phyloP scores from a whole-genome alignment of 2,329 filamentous ascomycete species.

The Cladosporium colombiae region DNA sequence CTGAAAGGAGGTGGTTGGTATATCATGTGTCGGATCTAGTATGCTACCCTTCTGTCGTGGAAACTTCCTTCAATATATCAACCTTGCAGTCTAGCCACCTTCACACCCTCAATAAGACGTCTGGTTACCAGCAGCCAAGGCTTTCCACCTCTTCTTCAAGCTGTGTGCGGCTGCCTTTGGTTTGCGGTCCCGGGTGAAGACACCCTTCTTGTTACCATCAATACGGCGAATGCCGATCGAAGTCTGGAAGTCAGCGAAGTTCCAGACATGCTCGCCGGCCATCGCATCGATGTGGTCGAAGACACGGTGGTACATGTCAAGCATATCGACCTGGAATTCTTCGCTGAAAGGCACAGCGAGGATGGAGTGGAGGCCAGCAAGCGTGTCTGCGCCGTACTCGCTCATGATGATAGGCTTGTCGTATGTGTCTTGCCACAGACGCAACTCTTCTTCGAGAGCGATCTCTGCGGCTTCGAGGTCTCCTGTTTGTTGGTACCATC shows the following conservation, averaged over 20 bases:
- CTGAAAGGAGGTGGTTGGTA: background rate
- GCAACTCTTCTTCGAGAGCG: constrained; percentile 10
- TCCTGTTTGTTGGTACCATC: constrained; percentile 15
- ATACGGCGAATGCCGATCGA: constrained; percentile 5
- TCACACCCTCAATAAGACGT: background rate
- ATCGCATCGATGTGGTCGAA: constrained; percentile 8
- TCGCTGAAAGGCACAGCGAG: constrained; percentile 9
- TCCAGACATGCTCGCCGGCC: constrained; percentile 19
- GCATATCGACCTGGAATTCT: constrained; percentile 14
- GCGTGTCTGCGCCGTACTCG: constrained; percentile 18
- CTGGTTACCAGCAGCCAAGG: background rate
- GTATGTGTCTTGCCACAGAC: constrained; percentile 9
- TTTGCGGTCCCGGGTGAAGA: constrained; percentile 16
- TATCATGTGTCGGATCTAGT: background rate
- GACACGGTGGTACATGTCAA: constrained; percentile 18
- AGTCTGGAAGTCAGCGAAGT: constrained; percentile 19
- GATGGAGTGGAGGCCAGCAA: constrained; percentile 7
- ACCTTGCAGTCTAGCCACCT: background rate
- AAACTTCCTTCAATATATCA: background rate
- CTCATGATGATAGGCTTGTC: constrained; percentile 15
- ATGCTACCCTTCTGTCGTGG: background rate
- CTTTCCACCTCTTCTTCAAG: constrained; percentile 16
- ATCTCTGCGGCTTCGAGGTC: constrained; percentile 15
- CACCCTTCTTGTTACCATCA: constrained; percentile 20
- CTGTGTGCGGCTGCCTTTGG: constrained; percentile 14